Base-by-base conservation (phyloP, 148 eudicot genomes). In the Bassia scoparia region DNA sequence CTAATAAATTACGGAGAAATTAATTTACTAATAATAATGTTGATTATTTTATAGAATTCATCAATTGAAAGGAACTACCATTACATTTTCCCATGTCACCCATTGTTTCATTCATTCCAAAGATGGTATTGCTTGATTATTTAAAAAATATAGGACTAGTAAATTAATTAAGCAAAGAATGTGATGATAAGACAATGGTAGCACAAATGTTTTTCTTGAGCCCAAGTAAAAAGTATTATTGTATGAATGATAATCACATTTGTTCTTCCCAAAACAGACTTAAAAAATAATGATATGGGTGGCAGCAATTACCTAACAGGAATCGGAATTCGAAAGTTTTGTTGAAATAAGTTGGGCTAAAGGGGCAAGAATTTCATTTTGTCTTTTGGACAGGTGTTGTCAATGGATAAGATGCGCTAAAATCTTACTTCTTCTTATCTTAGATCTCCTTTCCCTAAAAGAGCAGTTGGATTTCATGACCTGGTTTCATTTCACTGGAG, bases 401-500 rank as follows among this genome's bases (percentile, higher is more conserved):
- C 12, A 69, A 46, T 50, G 33, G 73, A 69, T 52, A n/a, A 52
- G 56, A 53, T 4, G 12, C 8, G 46, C 46, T 4, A 68, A 29
- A 50, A 34, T 18, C 56, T 23, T 9, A 12, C 21, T 49, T 69
- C 34, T 41, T 41, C 41, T 37, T 69, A 69, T 69, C 72, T 58
- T 50, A 34, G 26, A 52, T 69, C 73, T 69, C 48, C 73, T 69
- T 69, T 53, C 61, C 61, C 46, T 69, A 69, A 69, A 69, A 69
- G 73, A 34, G 61, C 61, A 53, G 73, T 69, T 69, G n/a, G 61
- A 1, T 53, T 4, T 3, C 30, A 34, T 53, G 31, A 69, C 61
- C 8, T 69, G 72, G 55, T 69, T 33, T 7, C 0, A 21, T 52
- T 0, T 24, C 33, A 69, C 53, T 69, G 73, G 61, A 34, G 23